Evolutionary conservation across 2,329 filamentous ascomycete species (phyloP).

Genomic region (Fusarium temperatum): DNA sequence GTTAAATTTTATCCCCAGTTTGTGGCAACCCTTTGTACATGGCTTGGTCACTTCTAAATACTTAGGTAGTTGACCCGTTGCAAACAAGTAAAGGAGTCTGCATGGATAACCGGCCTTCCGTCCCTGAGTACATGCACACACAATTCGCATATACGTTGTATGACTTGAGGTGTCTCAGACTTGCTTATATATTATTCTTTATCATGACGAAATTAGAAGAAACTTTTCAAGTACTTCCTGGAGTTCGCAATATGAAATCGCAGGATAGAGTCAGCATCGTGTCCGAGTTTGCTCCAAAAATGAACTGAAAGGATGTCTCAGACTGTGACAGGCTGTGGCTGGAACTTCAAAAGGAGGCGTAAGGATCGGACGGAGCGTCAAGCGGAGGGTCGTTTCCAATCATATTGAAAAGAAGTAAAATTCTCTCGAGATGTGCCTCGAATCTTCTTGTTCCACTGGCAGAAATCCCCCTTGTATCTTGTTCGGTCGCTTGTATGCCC

Average conservation of each 20-base stretch:
- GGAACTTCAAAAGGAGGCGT: neutral
- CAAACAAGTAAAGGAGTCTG: neutral
- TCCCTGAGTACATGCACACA: neutral
- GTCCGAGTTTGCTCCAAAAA: neutral
- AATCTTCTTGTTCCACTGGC: neutral
- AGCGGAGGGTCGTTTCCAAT: neutral
- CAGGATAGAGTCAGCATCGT: neutral
- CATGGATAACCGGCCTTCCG: neutral
- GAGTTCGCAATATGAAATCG: neutral
- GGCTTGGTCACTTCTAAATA: neutral
- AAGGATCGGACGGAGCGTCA: neutral
- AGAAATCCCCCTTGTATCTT: neutral
- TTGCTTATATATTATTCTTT: neutral
- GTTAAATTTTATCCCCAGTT: neutral
- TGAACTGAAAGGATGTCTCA: neutral
- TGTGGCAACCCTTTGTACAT: neutral
- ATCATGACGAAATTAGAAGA: neutral
- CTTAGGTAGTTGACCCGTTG: neutral
- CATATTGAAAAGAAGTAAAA: neutral
- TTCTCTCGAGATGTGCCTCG: neutral
- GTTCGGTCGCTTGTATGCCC: constrained; percentile 9
- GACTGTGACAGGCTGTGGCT: neutral
- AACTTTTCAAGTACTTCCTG: neutral
- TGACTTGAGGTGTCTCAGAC: neutral
- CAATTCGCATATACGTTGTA: neutral